Conservation (phyloP, 2,329 filamentous ascomycete species). For the Sporothrix pallida region DNA sequence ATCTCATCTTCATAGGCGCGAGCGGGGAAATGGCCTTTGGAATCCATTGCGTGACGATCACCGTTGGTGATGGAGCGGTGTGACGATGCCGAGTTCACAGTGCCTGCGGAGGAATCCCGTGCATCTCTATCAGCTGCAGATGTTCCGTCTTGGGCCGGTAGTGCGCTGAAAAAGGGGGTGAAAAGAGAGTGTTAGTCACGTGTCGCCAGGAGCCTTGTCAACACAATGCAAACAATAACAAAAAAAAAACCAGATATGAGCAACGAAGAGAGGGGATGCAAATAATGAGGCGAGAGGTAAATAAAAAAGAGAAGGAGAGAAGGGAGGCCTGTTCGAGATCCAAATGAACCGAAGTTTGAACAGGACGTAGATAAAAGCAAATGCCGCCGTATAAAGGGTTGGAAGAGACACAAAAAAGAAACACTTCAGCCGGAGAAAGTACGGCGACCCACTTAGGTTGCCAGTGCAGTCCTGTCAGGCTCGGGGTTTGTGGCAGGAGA, state of each 20-base stretch:
- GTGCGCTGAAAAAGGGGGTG: conserved; percentile 16
- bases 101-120: conserved; percentile 42
- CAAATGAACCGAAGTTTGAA: not conserved
- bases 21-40: conserved; percentile 44
- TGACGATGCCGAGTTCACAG: conserved; percentile 45
- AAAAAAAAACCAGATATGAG: not conserved
- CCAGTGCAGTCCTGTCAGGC: conserved; percentile 7
- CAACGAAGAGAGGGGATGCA: not conserved
- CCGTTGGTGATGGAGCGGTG: conserved; percentile 2
- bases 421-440: conserved; percentile 13
- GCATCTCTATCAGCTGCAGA: conserved; percentile 25
- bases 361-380: not conserved
- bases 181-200: conserved; percentile 25
- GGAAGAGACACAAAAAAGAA: not conserved
- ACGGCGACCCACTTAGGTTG: conserved; percentile 34
- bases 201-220: conserved; percentile 22
- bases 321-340: not conserved
- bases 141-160: conserved; percentile 29
- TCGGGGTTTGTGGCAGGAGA: conserved; percentile 13
- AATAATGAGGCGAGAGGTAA: too few relatives aligned
- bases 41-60: conserved; percentile 43
- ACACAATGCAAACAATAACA: not conserved
- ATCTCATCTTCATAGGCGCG: conserved; percentile 59
- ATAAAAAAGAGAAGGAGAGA: too few relatives aligned
- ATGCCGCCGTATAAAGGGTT: not conserved